A percentile compares a stretch with the other conserved stretches of the same genome.
phyloP scores from a whole-genome alignment of 139 green algal species.

The Auxenochlorella pyrenoidosa region DNA sequence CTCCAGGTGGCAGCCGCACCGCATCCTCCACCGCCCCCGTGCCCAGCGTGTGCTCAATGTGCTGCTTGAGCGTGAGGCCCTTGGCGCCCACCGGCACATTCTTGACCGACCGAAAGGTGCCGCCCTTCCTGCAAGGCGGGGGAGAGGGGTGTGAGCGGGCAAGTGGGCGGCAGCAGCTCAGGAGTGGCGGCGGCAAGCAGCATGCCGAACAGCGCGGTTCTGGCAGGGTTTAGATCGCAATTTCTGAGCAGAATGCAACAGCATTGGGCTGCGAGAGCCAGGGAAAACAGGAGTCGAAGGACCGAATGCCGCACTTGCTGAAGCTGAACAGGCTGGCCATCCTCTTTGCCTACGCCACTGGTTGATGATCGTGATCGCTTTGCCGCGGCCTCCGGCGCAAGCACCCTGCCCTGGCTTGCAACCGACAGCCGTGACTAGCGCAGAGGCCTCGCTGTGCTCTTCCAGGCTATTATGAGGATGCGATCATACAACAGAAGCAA shows the following conservation, averaged over 20 bases:
- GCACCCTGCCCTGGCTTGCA: no score
- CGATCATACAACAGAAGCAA: no score
- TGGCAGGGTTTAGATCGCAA: no score
- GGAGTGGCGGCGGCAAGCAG: not conserved
- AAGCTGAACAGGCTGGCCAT: slow-evolving; percentile 10
- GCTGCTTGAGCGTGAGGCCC: slow-evolving; percentile 86
- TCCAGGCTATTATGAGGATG: no score
- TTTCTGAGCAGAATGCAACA: not conserved
- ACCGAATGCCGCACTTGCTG: not conserved
- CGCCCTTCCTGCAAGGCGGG: slow-evolving; percentile 30
- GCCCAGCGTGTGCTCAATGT: slow-evolving; percentile 92
- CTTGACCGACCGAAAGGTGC: slow-evolving; percentile 45
- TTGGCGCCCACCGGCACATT: slow-evolving; percentile 49
- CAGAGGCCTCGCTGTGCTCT: no score
- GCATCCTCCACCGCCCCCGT: slow-evolving; percentile 87
- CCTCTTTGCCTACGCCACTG: not conserved
- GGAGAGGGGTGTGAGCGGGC: not conserved
- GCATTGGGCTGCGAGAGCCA: not conserved
- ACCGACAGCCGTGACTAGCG: no score
- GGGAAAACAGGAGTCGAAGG: not conserved
- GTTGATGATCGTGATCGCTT: no score
- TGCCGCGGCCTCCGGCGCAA: no score
- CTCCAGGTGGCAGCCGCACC: slow-evolving; percentile 79
- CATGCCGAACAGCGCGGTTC: no score
- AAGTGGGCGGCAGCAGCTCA: not conserved